Base-by-base conservation (phyloP, 306 rosid species). In the Vicia faba region DNA sequence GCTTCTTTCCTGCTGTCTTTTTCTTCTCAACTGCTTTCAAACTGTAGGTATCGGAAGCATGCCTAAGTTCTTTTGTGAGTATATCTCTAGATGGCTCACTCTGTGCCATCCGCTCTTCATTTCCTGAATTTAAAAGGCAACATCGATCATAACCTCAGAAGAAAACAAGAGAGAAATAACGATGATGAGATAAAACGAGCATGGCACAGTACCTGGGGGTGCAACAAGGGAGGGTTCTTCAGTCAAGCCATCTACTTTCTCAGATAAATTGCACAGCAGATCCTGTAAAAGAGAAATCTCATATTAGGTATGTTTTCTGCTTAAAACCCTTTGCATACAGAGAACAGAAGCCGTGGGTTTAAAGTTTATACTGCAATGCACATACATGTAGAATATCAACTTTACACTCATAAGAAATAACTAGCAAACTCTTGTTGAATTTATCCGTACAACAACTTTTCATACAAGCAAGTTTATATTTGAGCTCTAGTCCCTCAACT, bases 1-100 rank as follows among this genome's bases (percentile, higher is more conserved):
- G 86, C 86, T 81, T 81, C 50, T 86, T 84, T 73, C 78, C 89
- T 2, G 36, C 39, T 53, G 67, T 77, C 75, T 71, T 83, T 81
- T 80, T 84, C 82, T 58, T 85, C 76, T 73, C 85, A 51, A n/a
- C 62, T 14, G 73, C 78, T 70, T 75, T 82, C 69, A 25, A 73
- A 58, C 70, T 71, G 57, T 83, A 72, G 28, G 51, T 40, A 8
- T 61, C 33, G 20, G 44, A 57, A 68, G 51, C 74, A 72, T 12
- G 40, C 40, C 40, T 49, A 57, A 66, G 63, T 60, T 79, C 86
- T 41, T 81, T 81, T 44, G 19, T 46, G 49, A 71, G 69, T 12
- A 54, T 16, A 15, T 46, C 73, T 56, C 56, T 70, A 72, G 2
- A 61, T 25, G 43, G 61, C 72, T 82, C 76, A 14, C 64, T 53